Percentiles rank a stretch among this genome's conserved stretches.
These are phyloP conservation scores for Xylariaceae sp. DNA, from an alignment of 2,329 filamentous ascomycete genomes.

Conservation along the genomic window DNA sequence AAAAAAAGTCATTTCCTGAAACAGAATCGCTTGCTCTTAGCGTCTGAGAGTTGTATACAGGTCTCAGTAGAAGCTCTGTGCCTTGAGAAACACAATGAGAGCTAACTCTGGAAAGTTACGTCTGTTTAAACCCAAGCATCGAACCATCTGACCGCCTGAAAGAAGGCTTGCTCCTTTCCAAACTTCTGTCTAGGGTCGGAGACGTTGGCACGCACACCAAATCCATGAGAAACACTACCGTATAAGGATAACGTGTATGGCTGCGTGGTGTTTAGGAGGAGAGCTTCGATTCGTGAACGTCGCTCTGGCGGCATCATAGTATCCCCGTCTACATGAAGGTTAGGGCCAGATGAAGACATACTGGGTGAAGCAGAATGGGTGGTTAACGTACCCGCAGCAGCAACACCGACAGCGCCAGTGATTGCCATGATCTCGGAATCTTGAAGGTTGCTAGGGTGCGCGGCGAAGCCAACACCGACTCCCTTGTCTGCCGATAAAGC, in stretches of 20 bases:
- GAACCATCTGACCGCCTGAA: slow-evolving; percentile 79
- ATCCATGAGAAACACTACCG: slow-evolving; percentile 74
- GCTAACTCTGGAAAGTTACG: not conserved
- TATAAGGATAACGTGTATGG: slow-evolving; percentile 76
- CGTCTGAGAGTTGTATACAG: not conserved
- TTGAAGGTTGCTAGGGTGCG: slow-evolving; percentile 69
- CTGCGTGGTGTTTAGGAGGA: slow-evolving; percentile 58
- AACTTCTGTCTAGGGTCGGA: slow-evolving; percentile 61
- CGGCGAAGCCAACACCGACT: slow-evolving; percentile 66
- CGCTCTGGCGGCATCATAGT: slow-evolving; percentile 62
- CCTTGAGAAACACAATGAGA: not conserved
- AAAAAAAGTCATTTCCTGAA: not conserved
- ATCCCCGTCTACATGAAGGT: slow-evolving; percentile 58
- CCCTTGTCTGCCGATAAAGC: slow-evolving; percentile 58
- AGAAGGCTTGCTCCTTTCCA: slow-evolving; percentile 80
- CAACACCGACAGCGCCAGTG: slow-evolving; percentile 63
- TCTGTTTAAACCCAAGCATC: slow-evolving; percentile 53
- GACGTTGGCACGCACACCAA: slow-evolving; percentile 71
- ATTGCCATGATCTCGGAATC: slow-evolving; percentile 65
- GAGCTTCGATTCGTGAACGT: slow-evolving; percentile 64
- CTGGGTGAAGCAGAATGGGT: not conserved
- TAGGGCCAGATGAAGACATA: not conserved
- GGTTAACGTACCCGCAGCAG: slow-evolving; percentile 61
- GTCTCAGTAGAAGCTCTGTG: too few species aligned
- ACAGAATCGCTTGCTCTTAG: not conserved